Base-by-base conservation (phyloP, 2,329 filamentous ascomycete species). In the Erysiphe pulchra region DNA sequence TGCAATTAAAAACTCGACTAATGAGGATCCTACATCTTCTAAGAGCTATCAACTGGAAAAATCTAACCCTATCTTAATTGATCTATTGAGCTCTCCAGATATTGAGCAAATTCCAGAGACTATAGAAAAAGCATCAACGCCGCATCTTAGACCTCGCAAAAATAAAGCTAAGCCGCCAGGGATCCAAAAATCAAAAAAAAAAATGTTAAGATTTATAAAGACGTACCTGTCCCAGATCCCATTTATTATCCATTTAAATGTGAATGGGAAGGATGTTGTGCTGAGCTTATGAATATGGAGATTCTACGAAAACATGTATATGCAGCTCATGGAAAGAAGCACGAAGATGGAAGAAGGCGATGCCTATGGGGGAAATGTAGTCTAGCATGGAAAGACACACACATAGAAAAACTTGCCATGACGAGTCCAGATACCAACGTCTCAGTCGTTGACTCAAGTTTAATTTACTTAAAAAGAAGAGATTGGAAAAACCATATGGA, bases 221-320 rank as follows among this genome's bases (percentile, higher is more conserved):
- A 47, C 28, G 46, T 47, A 10, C 34, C 34, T n/a, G 32, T 42
- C 17, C 50, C 52, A 2, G 50, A 62, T 18, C 63, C 68, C 6
- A 58, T 57, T 4, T 75, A 69, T 51, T 47, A 64, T n/a, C 56
- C 63, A 1, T 78, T 72, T 53, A 48, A 65, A 10, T 78, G 74
- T 56, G 71, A 77, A 55, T 78, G 74, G 74, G 50, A 59, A 18
- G 61, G 61, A 0, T 78, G 74, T 53, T 64, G 62, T 30, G 73
- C 73, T 3, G 69, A 76, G 57, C 60, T 78, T 41, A 71, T 76
- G 44, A 78, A 78, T 52, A 57, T 75, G 47, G 68, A 69, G 12
- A 77, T 72, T 10, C 56, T 78, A 37, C 63, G 67, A 20, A 61
- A 60, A 46, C 74, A 78, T 50, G 58, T 77, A 13, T 54, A 58